Evolutionary conservation across 495 filamentous ascomycete species (phyloP).

Genomic region (Darksidea phi): DNA sequence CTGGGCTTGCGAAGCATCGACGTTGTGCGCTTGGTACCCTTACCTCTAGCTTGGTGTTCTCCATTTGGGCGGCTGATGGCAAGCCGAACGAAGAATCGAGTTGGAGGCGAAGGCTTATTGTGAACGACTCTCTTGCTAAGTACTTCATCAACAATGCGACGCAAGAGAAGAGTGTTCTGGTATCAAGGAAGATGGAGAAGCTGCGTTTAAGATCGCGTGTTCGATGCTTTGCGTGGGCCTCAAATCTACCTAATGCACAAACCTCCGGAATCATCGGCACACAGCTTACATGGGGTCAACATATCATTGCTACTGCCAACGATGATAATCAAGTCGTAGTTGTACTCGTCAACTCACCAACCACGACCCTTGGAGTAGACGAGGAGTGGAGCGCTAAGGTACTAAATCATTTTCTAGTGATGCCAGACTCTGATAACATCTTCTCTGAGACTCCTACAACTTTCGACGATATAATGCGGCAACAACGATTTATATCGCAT

Average conservation of each 20-base stretch:
- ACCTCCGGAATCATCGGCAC: constrained; percentile 18
- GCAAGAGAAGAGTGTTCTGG: constrained; percentile 6
- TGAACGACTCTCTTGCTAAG: constrained; percentile 34
- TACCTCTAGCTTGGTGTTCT: constrained; percentile 54
- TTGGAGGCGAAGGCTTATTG: constrained; percentile 42
- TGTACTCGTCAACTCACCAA: constrained; percentile 38
- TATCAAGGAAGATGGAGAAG: not conserved
- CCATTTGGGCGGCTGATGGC: constrained; percentile 33
- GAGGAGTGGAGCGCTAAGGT: constrained; percentile 26
- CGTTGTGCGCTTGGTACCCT: constrained; percentile 60
- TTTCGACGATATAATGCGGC: constrained; percentile 35
- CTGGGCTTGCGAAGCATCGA: constrained; percentile 57
- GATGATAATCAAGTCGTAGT: constrained; percentile 48
- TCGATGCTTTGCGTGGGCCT: constrained; percentile 39
- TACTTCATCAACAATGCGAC: constrained; percentile 15
- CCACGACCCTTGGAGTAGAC: constrained; percentile 21
- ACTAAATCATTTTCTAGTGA: constrained; percentile 13
- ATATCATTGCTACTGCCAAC: constrained; percentile 47
- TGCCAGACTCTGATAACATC: not conserved
- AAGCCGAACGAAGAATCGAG: constrained; percentile 29
- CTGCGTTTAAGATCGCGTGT: constrained; percentile 34
- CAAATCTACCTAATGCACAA: not conserved
- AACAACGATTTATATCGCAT: constrained; percentile 40
- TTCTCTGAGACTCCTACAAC: not conserved
- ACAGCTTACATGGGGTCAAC: constrained; percentile 35